A percentile compares a stretch with the other conserved stretches of the same genome.
Evolutionary conservation across 192 early-diverging fungal species (phyloP).

Genomic region (Coemansia sp.): DNA sequence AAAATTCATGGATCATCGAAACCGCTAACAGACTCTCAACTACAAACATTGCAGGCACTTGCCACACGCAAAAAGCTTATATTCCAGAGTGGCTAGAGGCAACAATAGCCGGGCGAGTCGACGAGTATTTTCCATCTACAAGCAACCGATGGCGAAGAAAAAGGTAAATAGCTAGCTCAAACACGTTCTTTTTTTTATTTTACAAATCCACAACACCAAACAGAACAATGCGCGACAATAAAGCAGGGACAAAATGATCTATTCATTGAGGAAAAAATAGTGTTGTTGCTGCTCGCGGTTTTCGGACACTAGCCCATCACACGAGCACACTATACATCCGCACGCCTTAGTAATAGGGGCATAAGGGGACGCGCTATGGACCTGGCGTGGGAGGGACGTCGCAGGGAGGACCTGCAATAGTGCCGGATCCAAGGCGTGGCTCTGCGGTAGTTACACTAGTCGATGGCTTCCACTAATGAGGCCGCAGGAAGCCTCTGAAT

Average conservation of each 20-base stretch:
- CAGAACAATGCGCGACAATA: neutral
- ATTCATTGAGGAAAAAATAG: neutral
- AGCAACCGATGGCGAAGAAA: neutral
- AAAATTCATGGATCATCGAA: neutral
- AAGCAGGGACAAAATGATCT: conserved; percentile 1
- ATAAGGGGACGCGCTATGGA: neutral
- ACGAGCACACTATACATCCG: neutral
- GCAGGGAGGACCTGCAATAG: neutral
- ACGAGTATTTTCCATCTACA: neutral
- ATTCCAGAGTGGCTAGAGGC: neutral
- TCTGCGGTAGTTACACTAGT: neutral
- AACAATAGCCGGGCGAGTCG: neutral
- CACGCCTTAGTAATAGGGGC: neutral
- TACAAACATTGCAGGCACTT: conserved; percentile 1
- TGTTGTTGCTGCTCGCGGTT: neutral
- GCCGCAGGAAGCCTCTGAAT: neutral
- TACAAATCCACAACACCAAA: neutral
- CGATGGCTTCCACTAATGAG: neutral
- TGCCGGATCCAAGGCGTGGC: neutral
- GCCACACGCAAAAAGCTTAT: conserved; percentile 2
- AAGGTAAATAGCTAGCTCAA: neutral
- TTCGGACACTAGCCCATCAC: neutral
- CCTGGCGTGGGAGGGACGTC: neutral
- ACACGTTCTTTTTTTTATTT: neutral
- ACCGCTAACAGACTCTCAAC: neutral